Evolutionary conservation across 2,329 filamentous ascomycete species (phyloP).

Genomic region (Colletotrichum orbiculare): DNA sequence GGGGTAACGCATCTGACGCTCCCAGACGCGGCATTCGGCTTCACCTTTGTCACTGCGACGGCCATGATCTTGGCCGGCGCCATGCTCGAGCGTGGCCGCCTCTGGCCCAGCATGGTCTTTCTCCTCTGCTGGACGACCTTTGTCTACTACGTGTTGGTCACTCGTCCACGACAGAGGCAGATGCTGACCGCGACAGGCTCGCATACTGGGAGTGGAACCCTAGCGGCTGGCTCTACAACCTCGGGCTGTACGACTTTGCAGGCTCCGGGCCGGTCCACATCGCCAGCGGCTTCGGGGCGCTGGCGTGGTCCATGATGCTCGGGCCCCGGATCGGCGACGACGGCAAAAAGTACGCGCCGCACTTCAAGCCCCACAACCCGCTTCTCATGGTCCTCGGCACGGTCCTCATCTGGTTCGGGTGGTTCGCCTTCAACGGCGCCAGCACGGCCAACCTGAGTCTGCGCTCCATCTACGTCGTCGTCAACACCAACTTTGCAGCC

Average conservation of each 20-base stretch:
- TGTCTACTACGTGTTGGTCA: conserved; percentile 63
- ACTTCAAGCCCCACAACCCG: conserved; percentile 69
- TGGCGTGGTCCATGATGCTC: conserved; percentile 72
- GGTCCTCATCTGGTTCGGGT: conserved; percentile 73
- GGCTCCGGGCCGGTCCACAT: conserved; percentile 74
- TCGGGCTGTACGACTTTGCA: conserved; percentile 69
- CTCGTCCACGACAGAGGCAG: not conserved
- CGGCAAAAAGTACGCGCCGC: conserved; percentile 47
- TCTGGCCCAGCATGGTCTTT: conserved; percentile 68
- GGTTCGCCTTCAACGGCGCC: conserved; percentile 64
- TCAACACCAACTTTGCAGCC: conserved; percentile 69
- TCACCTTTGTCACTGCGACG: conserved; percentile 51
- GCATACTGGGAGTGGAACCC: conserved; percentile 76
- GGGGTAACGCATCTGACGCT: not conserved
- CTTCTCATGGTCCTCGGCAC: conserved; percentile 73
- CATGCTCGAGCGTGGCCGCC: conserved; percentile 49
- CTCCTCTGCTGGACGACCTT: conserved; percentile 72
- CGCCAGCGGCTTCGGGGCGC: conserved; percentile 69
- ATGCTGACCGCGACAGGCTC: conserved; percentile 49
- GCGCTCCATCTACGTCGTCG: conserved; percentile 64
- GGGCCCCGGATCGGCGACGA: conserved; percentile 65
- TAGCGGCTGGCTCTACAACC: conserved; percentile 73
- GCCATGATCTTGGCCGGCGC: conserved; percentile 54
- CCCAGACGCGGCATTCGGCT: conserved; percentile 47
- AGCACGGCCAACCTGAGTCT: conserved; percentile 62